Base-by-base conservation (phyloP, 257 asterid genomes). In the Pogostemon cablin region DNA sequence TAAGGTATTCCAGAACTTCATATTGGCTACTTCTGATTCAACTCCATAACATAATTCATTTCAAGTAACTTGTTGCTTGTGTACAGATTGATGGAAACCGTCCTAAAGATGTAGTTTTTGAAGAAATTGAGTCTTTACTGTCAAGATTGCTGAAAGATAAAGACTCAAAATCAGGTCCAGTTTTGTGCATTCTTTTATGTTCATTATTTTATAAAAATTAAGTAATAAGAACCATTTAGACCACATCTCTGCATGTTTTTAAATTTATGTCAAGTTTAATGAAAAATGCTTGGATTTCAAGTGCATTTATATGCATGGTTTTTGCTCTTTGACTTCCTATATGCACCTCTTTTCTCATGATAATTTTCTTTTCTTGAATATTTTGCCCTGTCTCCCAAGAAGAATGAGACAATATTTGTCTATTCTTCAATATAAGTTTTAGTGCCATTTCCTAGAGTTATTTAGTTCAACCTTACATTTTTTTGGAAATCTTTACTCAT, bases 81-180 rank as follows among this genome's bases (percentile, higher is more conserved):
- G 7, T 56, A 74, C 86, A 93, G 98, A 77, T 93, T 72, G 87
- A 93, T 81, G 97, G 98, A 78, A 90, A 86, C 78, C 86, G 86
- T 61, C 75, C 87, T 20, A 90, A 88, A 82, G 96, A 86, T 60
- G 80, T 63, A 52, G 80, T 93, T 47, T 93, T 93, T 77, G 65
- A 78, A 49, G 98, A 93, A 75, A 82, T 93, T 78, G 87, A 86
- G 61, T 77, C 84, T 69, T 50, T 90, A 69, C 62, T 93, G 62
- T 74, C 83, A 7, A 77, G 44, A 20, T 79, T 86, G 75, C 85
- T 71, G 83, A 79, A 81, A 71, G 81, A 84, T 75, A 80, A 82
- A 77, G 83, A 80, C 56, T 74, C 80, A 53, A 79, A 61, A 35
- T 63, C 81, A 79, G 93, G 96, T 85, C 65, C 73, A 61, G 67